Evolutionary conservation across 805 yeast genomes (phyloP), one percentile per base, ranked within the genome.

Genomic region (Komagataella mondaviorum): DNA sequence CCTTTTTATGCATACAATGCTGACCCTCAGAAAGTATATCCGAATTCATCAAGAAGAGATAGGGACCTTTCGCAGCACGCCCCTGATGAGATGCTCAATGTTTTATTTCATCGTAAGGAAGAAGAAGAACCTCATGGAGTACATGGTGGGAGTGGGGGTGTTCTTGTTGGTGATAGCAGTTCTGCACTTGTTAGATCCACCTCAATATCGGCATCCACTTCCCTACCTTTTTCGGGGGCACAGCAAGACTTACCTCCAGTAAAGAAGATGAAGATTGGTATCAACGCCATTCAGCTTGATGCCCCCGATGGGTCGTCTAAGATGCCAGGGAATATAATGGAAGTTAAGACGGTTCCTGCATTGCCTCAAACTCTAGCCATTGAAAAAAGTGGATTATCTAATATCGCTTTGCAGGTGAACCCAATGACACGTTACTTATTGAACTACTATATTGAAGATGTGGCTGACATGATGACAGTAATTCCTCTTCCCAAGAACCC

Each of bases 401-500:
- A 76, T 1, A 75, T 82, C 0, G 84, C 88, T 0, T 60, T 85
- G 46, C 76, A 74, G 53, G 79, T 83, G 2, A 79, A 78, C 56
- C 87, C 95, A 1, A 70, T 86, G 57, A 78, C 95, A 0, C 66
- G 93, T 47, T 85, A 81, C 60, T 67, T 88, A 45, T 67, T 88
- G 48, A 81, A 81, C 54, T 80, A 88, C 60, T 88, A 87, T 62
- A 73, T 78, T 16, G 78, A 83, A 16, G 79, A 81, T 55, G 93
- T 88, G 1, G 91, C 91, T 0, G 93, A 86, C 61, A 77, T 62
- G 67, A 78, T 78, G 83, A 78, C 83, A 1, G 84, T 78, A 22
- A 75, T 78, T 46, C 83, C 83, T 1, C 64, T 78, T 22, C 78
- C 85, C 0, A 85, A 83, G 55, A 88, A 86, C 61, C 95, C 96